Base-by-base conservation (phyloP, 805 yeast genomes). In the Lipomyces sp. region DNA sequence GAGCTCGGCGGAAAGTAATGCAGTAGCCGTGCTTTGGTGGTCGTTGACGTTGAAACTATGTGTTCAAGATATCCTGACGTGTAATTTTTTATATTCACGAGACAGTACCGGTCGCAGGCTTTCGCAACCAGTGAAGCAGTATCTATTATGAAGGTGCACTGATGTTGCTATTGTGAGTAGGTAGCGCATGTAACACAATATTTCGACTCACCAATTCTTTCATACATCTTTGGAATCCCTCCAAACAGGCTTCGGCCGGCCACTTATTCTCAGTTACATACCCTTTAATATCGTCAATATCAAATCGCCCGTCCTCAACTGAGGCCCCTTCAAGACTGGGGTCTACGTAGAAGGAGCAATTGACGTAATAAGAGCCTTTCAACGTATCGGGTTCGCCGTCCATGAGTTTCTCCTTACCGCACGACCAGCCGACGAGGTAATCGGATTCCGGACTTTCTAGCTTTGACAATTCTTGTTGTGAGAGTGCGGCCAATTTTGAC, bases 351-450 rank as follows among this genome's bases (percentile, higher is more conserved):
- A 85, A 86, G 2, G 87, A 82, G 75, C 89, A 86, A 71, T 86
- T 86, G 62, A 84, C 80, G 71, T 86, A 86, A 69, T 76, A 86
- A 1, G 88, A 85, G 5, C 89, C 90, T 71, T 86, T 86, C 61
- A 80, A 76, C 35, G 70, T 72, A 71, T 86, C 89, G 1, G 84
- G 84, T 53, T 76, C 67, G 1, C 84, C 85, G 45, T 76, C 74
- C 1, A 79, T 79, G 45, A 86, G 77, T 42, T 75, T 80, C 70
- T 86, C 89, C 61, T 81, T 82, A 0, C 89, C 89, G 32, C 85
- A 74, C 7, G 88, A 85, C 89, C 89, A 86, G 0, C 89, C 90
- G 0, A 84, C 82, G 6, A 85, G 75, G 83, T 86, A 86, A 68
- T 75, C 77, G 0, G 85, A 81, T 60, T 84, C 86, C 18, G 82